phyloP scores from a whole-genome alignment of 805 yeast species.

The Saturnispora hagleri region DNA sequence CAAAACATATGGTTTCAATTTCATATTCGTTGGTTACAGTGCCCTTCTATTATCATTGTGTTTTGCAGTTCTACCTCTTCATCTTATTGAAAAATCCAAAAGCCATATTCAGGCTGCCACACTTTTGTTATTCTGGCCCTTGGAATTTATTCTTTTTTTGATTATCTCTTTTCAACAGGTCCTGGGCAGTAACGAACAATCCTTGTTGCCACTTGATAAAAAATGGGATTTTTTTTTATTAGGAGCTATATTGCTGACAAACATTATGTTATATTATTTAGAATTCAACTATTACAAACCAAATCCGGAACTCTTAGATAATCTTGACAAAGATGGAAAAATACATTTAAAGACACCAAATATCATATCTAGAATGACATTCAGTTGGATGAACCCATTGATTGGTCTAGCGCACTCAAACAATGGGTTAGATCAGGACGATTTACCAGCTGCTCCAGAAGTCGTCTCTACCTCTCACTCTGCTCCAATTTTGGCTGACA shows the following conservation, averaged over 20 bases:
- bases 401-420: slow-evolving; percentile 59
- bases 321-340: slow-evolving; percentile 15
- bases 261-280: slow-evolving; percentile 28
- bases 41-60: slow-evolving; percentile 11
- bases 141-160: slow-evolving; percentile 12
- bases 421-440: slow-evolving; percentile 27
- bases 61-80: slow-evolving; percentile 33
- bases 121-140: slow-evolving; percentile 34
- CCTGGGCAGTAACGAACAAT: slow-evolving; percentile 21
- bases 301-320: slow-evolving; percentile 25
- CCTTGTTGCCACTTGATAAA: slow-evolving; percentile 8
- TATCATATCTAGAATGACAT: slow-evolving; percentile 66
- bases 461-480: slow-evolving; percentile 28
- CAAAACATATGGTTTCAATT: not conserved
- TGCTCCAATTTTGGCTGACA: slow-evolving; percentile 22
- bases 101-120: slow-evolving; percentile 31
- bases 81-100: slow-evolving; percentile 34
- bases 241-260: slow-evolving; percentile 22
- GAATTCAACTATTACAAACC: slow-evolving; percentile 34
- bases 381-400: slow-evolving; percentile 84
- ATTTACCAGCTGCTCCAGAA: slow-evolving; percentile 35
- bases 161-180: slow-evolving; percentile 19
- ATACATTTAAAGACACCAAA: slow-evolving; percentile 34
- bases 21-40: slow-evolving; percentile 11
- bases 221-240: slow-evolving; percentile 18